A percentile compares a stretch with the other conserved stretches of the same genome.
Evolutionary conservation across 148 eudicot species (phyloP).

Genomic region (Pharnaceum exiguum): DNA sequence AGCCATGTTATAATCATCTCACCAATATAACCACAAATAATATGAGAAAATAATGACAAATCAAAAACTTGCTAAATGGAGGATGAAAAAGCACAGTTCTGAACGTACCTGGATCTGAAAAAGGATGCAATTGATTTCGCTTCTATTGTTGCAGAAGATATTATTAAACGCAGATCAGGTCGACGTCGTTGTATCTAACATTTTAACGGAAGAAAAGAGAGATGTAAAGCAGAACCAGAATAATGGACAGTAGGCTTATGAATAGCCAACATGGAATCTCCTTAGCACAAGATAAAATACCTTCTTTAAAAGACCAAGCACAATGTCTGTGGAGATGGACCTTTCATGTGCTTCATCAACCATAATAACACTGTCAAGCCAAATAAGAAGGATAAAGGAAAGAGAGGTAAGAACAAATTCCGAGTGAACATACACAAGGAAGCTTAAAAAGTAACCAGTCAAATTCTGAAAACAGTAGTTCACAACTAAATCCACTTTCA

Average conservation of each 20-base stretch:
- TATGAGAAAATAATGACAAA: not conserved
- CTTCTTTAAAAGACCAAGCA: slow-evolving; percentile 93
- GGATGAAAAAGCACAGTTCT: not conserved
- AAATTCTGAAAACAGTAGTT: no score
- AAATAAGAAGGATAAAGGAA: slow-evolving; percentile 4
- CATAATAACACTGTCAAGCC: slow-evolving; percentile 70
- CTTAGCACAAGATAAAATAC: slow-evolving; percentile 24
- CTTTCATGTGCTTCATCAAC: slow-evolving; percentile 99
- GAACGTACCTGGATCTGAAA: slow-evolving; percentile 53
- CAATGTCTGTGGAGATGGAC: slow-evolving; percentile 86
- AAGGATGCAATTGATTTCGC: slow-evolving; percentile 91
- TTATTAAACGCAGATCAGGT: slow-evolving; percentile 82
- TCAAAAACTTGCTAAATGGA: not conserved
- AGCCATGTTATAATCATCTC: no score
- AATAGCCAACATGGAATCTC: not conserved
- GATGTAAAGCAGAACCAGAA: slow-evolving; percentile 2
- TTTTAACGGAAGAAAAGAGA: slow-evolving; percentile 1
- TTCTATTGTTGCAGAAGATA: slow-evolving; percentile 97
- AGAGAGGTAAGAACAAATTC: not conserved
- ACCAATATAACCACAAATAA: no score
- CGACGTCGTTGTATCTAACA: slow-evolving; percentile 88
- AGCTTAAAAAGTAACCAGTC: no score
- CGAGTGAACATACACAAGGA: not conserved
- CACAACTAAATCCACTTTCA: no score
- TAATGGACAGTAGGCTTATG: not conserved